Base-by-base conservation (phyloP, 164 flowering plant species). In the Warburgia ugandensis region DNA sequence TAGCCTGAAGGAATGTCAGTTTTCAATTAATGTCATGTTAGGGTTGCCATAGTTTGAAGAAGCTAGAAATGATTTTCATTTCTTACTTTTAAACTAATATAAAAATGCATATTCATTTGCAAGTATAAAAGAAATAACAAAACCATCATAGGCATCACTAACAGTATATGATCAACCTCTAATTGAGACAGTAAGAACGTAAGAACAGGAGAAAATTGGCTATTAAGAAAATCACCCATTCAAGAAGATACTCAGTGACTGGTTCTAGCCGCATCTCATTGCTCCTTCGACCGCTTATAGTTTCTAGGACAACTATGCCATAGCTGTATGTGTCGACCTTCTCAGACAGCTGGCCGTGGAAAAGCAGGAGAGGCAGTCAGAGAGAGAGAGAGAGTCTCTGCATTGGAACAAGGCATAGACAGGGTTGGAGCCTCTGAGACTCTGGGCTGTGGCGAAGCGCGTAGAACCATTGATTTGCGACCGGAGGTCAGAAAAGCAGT, bases 291-390 rank as follows among this genome's bases (percentile, higher is more conserved):
- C 83, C 83, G 30, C 80, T 77, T 19, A 77, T 30, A 39, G 70
- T 80, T 59, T 75, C 83, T 4, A 77, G 76, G 60, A 70, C 76
- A 19, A 80, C 77, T 5, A 80, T 51, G 4, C 86, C 86, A 65
- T 30, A 80, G 54, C 79, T 70, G 55, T 77, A 80, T 2, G 68
- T 67, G 33, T 80, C 86, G 25, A 63, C 86, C 64, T 80, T 80
- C 57, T 68, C 77, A 6, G 83, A 73, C 33, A 77, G 2, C 16
- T 58, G 3, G 84, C 78, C 4, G 48, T 44, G 26, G 58, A 31
- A 48, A 62, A 61, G 52, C 80, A 78, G 23, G 64, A 54, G 1
- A 64, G n/a, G 58, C 80, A 76, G 47, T 76, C 84, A 13, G 55
- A 35, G 2, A 33, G 10, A 10, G 79, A 68, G 36, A 76, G 50